phyloP scores from a whole-genome alignment of 371 early-diverging fungal genomes.

The Apophysomyces variabilis region DNA sequence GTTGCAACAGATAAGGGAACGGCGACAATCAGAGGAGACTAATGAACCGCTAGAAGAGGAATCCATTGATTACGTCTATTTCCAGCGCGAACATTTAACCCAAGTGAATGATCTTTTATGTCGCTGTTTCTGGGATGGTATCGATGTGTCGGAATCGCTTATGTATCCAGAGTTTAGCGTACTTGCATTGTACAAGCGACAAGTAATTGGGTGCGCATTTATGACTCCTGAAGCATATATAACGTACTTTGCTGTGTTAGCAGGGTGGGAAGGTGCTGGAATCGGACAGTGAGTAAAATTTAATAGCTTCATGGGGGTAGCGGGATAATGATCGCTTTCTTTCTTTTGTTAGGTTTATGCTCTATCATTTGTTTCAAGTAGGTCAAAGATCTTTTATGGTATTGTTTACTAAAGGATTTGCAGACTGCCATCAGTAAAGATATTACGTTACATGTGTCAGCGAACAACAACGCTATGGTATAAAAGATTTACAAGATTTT shows the following conservation, averaged over 20 bases:
- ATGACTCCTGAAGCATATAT: constrained; percentile 94
- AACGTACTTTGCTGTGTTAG: constrained; percentile 85
- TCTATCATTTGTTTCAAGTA: constrained; percentile 83
- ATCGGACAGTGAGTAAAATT: constrained; percentile 72
- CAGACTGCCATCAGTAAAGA: constrained; percentile 74
- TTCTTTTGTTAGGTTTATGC: constrained; percentile 66
- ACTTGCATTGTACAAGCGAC: constrained; percentile 80
- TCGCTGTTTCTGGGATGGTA: constrained; percentile 92
- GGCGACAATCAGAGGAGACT: constrained; percentile 27
- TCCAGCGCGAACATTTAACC: constrained; percentile 71
- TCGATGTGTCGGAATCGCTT: constrained; percentile 89
- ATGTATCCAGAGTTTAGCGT: constrained; percentile 87
- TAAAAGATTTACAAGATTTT: constrained; percentile 7
- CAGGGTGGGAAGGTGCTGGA: constrained; percentile 87
- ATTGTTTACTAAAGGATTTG: background rate
- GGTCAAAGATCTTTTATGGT: constrained; percentile 1
- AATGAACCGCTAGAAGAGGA: constrained; percentile 19
- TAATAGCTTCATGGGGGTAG: background rate
- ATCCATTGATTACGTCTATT: constrained; percentile 86
- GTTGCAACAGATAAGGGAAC: constrained; percentile 46
- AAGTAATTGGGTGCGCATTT: constrained; percentile 90
- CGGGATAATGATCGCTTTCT: too few species aligned
- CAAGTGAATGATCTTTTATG: constrained; percentile 82
- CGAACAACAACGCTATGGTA: constrained; percentile 94
- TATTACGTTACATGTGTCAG: constrained; percentile 92